Evolutionary conservation across 129 eudicot genomes (phyloP), one percentile per base, ranked within the genome.

Genomic region (Artemisia annua): DNA sequence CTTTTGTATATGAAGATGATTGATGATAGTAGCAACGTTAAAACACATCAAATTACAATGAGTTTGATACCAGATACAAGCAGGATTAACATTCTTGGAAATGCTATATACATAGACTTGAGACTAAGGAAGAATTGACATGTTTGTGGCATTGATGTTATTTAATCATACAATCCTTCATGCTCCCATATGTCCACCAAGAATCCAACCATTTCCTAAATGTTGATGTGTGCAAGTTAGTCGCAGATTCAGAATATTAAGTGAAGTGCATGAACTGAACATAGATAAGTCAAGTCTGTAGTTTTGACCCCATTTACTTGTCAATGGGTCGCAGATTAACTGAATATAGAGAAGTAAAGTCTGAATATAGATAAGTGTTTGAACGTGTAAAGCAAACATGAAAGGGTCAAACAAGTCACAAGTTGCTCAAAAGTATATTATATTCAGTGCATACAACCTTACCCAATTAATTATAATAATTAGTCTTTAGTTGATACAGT

Each of bases 121-220:
- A 55, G 28, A 32, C 3, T 16, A 28, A 28, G 15, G 5, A 11
- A 16, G 73, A 28, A 30, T 16, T 17, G 28, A 69, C 63, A 69
- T 11, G 51, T 13, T 17, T 55, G 7, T 2, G 53, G 48, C 44
- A n/a, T 72, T 44, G n/a, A 24, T 58, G 24, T 46, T 12, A 28
- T 71, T 85, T 82, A 70, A 39, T 81, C 83, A 16, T 88, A 81
- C 68, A 84, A 73, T 10, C 91, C 89, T 51, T 86, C 91, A 46
- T 83, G 87, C 70, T 83, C 87, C 89, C 91, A 82, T 70, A 82
- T 77, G 67, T 86, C 91, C 58, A 82, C 91, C 44, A 89, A 78
- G 68, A 83, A 82, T 48, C 87, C 91, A 28, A 89, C 87, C 86
- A 89, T 84, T 66, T 83, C 87, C 90, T 88, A 53, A 28, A 53